Conservation (phyloP, 352 stramenopile species). For the Elongisporangium prolatum region DNA sequence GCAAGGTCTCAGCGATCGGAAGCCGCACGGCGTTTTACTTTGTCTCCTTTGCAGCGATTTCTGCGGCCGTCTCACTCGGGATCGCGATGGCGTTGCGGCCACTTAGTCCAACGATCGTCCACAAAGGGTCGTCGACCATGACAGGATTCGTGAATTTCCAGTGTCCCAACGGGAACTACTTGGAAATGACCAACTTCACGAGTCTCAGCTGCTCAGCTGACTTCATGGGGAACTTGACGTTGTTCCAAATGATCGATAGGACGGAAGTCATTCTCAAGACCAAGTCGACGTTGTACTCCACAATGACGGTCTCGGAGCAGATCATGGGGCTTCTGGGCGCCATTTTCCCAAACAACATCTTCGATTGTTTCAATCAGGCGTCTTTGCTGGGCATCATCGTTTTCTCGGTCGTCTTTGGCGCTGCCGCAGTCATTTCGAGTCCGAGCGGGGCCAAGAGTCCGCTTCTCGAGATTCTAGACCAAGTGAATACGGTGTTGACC, state of each 20-base stretch:
- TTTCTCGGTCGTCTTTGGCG: slow-evolving; percentile 14
- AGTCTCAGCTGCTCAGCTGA: not conserved
- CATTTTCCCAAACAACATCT: slow-evolving; percentile 19
- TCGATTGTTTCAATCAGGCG: slow-evolving; percentile 12
- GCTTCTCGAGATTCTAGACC: slow-evolving; percentile 53
- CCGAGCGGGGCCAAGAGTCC: slow-evolving; percentile 40
- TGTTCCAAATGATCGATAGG: slow-evolving; percentile 6
- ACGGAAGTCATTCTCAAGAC: slow-evolving; percentile 5
- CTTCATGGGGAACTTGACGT: not conserved
- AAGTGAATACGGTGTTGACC: slow-evolving; percentile 75
- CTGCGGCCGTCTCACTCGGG: slow-evolving; percentile 1
- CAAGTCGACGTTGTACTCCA: not conserved
- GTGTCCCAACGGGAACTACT: slow-evolving; percentile 4
- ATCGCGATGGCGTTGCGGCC: slow-evolving; percentile 4
- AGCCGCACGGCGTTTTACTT: slow-evolving; percentile 6
- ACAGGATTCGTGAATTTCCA: slow-evolving; percentile 4
- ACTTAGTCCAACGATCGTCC: not conserved
- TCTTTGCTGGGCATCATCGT: slow-evolving; percentile 13
- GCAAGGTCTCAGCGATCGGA: slow-evolving; percentile 11
- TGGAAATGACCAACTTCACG: not conserved
- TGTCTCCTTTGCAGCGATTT: slow-evolving; percentile 3
- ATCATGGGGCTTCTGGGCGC: slow-evolving; percentile 10
- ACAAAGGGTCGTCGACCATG: slow-evolving; percentile 4
- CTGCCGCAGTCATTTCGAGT: slow-evolving; percentile 13
- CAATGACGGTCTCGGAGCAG: slow-evolving; percentile 5